A percentile compares a stretch with the other conserved stretches of the same genome.
These are phyloP conservation scores for Psilocybe subaeruginosa DNA, from an alignment of 768 basidiomycete genomes.

Conservation along the genomic window DNA sequence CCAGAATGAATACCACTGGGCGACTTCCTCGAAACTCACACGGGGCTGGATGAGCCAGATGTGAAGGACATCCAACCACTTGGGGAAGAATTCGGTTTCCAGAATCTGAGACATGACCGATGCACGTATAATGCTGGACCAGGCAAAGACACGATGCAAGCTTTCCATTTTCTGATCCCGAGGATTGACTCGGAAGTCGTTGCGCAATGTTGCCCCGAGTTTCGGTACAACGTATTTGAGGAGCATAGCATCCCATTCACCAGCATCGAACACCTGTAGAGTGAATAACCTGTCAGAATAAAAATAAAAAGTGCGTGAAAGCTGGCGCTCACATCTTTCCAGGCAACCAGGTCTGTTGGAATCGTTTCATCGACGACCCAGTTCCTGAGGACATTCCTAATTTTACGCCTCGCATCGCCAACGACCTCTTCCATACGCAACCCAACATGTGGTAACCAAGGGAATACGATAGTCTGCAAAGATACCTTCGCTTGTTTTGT, in stretches of 20 bases:
- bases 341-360: slow-evolving; percentile 74
- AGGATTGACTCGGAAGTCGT: slow-evolving; percentile 90
- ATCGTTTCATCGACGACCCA: slow-evolving; percentile 78
- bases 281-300: slow-evolving; percentile 5
- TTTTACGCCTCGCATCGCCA: slow-evolving; percentile 83
- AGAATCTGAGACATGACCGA: slow-evolving; percentile 84
- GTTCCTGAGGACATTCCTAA: slow-evolving; percentile 74
- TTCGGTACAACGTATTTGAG: slow-evolving; percentile 94
- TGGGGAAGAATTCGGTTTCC: slow-evolving; percentile 93
- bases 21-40: slow-evolving; percentile 90
- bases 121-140: slow-evolving; percentile 73
- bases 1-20: slow-evolving; percentile 93
- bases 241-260: slow-evolving; percentile 90
- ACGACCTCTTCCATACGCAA: slow-evolving; percentile 82
- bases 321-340: slow-evolving; percentile 71
- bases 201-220: slow-evolving; percentile 78
- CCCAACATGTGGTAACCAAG: slow-evolving; percentile 93
- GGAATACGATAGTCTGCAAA: slow-evolving; percentile 85
- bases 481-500: slow-evolving; percentile 58
- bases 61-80: slow-evolving; percentile 92
- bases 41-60: slow-evolving; percentile 91
- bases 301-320: not conserved
- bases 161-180: slow-evolving; percentile 88
- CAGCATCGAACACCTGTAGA: slow-evolving; percentile 69
- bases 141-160: slow-evolving; percentile 73